Evolutionary conservation across 192 early-diverging fungal genomes (phyloP).

Genomic region (Pilaira anomala): DNA sequence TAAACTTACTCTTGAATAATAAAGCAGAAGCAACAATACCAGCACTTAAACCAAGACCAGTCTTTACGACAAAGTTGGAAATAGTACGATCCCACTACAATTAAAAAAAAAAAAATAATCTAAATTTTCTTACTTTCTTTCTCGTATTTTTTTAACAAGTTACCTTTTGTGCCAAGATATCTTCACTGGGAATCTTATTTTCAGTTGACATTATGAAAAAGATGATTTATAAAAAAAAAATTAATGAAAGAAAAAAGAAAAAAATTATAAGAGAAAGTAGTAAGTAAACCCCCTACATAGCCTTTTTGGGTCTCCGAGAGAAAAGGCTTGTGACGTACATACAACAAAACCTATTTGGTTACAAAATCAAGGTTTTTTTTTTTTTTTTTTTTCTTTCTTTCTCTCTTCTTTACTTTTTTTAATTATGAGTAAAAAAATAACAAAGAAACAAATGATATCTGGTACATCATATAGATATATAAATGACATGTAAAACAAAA

Average conservation of each 20-base stretch:
- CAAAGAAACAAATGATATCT: too few species aligned
- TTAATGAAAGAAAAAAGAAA: slow-evolving; percentile 5
- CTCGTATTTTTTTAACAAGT: slow-evolving; percentile 15
- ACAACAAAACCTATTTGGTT: too few species aligned
- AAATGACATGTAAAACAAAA: too few species aligned
- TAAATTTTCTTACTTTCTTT: not conserved
- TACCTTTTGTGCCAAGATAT: slow-evolving; percentile 63
- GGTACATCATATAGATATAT: too few species aligned
- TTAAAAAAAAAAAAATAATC: not conserved
- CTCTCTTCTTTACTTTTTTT: too few species aligned
- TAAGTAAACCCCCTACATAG: too few species aligned
- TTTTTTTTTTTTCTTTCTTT: too few species aligned
- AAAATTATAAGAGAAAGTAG: too few species aligned
- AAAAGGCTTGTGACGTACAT: not conserved
- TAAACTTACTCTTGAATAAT: slow-evolving; percentile 73
- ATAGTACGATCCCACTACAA: slow-evolving; percentile 81
- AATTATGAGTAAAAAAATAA: too few species aligned
- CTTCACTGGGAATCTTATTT: slow-evolving; percentile 53
- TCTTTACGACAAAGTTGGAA: slow-evolving; percentile 79
- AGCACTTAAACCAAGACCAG: slow-evolving; percentile 76
- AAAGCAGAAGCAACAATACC: slow-evolving; percentile 86
- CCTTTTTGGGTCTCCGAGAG: not conserved
- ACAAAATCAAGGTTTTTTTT: too few species aligned
- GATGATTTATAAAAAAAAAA: slow-evolving; percentile 1
- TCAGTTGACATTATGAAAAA: slow-evolving; percentile 20